Evolutionary conservation across 352 stramenopile genomes (phyloP).

Genomic region (Thraustochytrium sp.): DNA sequence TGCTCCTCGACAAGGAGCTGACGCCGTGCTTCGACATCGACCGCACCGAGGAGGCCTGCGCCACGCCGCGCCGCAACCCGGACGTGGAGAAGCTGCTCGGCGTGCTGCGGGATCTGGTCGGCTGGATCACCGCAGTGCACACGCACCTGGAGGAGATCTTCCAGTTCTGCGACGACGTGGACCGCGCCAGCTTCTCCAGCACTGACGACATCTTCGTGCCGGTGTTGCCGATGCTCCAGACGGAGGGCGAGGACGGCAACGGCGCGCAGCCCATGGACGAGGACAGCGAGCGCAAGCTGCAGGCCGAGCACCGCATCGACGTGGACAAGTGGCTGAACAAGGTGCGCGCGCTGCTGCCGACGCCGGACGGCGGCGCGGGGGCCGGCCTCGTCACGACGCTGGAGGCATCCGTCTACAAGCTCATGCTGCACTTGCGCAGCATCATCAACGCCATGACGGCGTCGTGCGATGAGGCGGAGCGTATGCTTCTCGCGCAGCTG

Average conservation of each 20-base stretch:
- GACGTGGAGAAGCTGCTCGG: conserved; percentile 31
- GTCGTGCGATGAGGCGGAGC: not conserved
- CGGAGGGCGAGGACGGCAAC: not conserved
- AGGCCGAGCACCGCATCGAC: not conserved
- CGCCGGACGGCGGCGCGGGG: conserved; percentile 20
- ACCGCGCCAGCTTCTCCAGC: not conserved
- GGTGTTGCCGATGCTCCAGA: not conserved
- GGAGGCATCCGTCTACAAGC: conserved; percentile 6
- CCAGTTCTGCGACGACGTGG: not conserved
- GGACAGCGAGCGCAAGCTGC: not conserved
- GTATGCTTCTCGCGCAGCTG: conserved; percentile 56
- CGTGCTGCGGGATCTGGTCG: not conserved
- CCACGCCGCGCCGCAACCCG: conserved; percentile 40
- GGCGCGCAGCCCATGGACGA: not conserved
- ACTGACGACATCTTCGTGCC: not conserved
- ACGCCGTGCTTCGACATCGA: conserved; percentile 29
- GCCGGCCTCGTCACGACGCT: not conserved
- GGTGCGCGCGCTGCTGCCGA: conserved; percentile 31
- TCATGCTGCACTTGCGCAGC: not conserved
- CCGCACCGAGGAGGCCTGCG: not conserved
- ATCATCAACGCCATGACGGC: not conserved
- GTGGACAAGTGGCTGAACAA: conserved; percentile 6
- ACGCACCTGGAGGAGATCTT: not conserved
- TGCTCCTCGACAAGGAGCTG: not conserved
- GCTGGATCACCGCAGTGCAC: not conserved